Conservation (phyloP, 1,284 basidiomycete genomes). For the Ganoderma multipileum region DNA sequence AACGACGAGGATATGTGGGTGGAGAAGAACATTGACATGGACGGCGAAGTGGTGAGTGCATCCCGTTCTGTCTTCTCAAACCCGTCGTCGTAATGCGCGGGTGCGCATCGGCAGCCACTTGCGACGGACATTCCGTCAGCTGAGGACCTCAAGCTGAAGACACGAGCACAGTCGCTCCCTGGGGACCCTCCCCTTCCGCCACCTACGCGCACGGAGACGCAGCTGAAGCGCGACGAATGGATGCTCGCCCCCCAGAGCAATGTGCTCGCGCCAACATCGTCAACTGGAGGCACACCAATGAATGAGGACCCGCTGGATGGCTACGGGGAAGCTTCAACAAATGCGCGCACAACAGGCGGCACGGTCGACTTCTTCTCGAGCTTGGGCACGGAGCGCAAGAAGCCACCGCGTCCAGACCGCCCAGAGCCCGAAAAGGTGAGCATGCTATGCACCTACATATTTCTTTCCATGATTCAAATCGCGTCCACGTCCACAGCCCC, state of each 20-base stretch:
- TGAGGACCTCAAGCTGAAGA: conserved; percentile 73
- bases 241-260: conserved; percentile 71
- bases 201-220: conserved; percentile 50
- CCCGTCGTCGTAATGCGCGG: conserved; percentile 7
- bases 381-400: conserved; percentile 74
- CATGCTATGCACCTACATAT: neutral
- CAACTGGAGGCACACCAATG: conserved; percentile 32
- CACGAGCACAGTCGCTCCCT: conserved; percentile 54
- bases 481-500: conserved; percentile 50
- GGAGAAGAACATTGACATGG: conserved; percentile 86
- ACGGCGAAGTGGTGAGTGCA: conserved; percentile 68
- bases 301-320: conserved; percentile 71
- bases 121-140: conserved; percentile 81
- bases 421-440: conserved; percentile 77
- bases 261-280: conserved; percentile 34
- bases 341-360: conserved; percentile 55
- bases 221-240: conserved; percentile 84
- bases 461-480: neutral
- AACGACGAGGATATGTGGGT: conserved; percentile 82
- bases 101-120: conserved; percentile 53
- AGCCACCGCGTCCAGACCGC: conserved; percentile 67
- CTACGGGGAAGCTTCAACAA: conserved; percentile 66
- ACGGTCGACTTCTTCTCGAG: conserved; percentile 87
- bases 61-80: neutral
- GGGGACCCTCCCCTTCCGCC: conserved; percentile 55